Conservation (phyloP, 352 stramenopile genomes). For the Globisporangium lucens region DNA sequence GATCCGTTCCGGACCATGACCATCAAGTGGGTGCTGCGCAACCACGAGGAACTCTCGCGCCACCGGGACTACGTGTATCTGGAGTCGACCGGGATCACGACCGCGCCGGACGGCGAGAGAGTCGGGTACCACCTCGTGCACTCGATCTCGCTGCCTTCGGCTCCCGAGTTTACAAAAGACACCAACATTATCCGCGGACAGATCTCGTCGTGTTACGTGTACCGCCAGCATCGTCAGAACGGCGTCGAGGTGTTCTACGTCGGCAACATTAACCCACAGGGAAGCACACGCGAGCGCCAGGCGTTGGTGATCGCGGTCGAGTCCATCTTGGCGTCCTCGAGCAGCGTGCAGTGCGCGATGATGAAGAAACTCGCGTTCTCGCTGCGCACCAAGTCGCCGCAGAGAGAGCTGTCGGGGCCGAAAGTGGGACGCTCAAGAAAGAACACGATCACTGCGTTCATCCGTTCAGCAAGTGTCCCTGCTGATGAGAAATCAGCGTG, state of each 20-base stretch:
- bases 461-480: too few relatives aligned
- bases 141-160: conserved; percentile 38
- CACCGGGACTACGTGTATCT: conserved; percentile 74
- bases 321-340: conserved; percentile 34
- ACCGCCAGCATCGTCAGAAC: conserved; percentile 12
- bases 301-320: conserved; percentile 45
- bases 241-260: conserved; percentile 46
- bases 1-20: conserved; percentile 61
- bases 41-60: conserved; percentile 54
- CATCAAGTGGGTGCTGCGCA: conserved; percentile 75
- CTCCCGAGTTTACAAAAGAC: conserved; percentile 53
- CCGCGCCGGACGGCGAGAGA: conserved; percentile 39
- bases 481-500: too few relatives aligned
- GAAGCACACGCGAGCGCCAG: conserved; percentile 40
- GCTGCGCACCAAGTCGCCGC: conserved; percentile 16
- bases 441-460: too few relatives aligned
- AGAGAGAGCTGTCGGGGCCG: too few relatives aligned
- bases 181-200: conserved; percentile 63
- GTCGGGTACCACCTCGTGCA: conserved; percentile 63
- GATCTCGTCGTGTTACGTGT: conserved; percentile 18
- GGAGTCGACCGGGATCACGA: conserved; percentile 65
- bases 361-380: conserved; percentile 65
- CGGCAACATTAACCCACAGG: conserved; percentile 45
- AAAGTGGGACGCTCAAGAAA: too few relatives aligned
- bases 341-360: conserved; percentile 52